Percentiles rank a stretch among this genome's conserved stretches.
phyloP scores from a whole-genome alignment of 352 stramenopile species.

The Phytophthora vignae region DNA sequence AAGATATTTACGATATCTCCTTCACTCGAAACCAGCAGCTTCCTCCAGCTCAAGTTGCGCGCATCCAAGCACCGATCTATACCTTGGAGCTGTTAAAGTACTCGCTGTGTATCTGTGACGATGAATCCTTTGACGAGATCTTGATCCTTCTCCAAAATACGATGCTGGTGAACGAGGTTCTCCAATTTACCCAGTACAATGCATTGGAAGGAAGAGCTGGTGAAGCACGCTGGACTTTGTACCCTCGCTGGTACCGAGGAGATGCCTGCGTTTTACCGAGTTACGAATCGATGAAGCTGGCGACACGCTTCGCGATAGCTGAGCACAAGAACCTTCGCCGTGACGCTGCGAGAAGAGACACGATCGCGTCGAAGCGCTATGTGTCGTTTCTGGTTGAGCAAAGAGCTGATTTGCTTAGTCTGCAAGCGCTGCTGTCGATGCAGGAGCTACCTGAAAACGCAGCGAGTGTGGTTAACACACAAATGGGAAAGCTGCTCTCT shows the following conservation, averaged over 20 bases:
- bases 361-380: conserved; percentile 68
- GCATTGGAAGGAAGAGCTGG: neutral
- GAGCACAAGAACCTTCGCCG: conserved; percentile 56
- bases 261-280: conserved; percentile 59
- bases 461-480: conserved; percentile 48
- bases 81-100: conserved; percentile 70
- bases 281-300: conserved; percentile 63
- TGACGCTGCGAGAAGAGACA: conserved; percentile 37
- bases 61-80: conserved; percentile 60
- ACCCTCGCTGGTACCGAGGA: conserved; percentile 67
- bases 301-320: conserved; percentile 64
- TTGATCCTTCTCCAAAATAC: conserved; percentile 69
- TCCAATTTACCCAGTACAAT: conserved; percentile 56
- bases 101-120: conserved; percentile 68
- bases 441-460: conserved; percentile 63
- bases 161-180: conserved; percentile 57
- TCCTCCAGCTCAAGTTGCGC: conserved; percentile 43
- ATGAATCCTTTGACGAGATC: conserved; percentile 63
- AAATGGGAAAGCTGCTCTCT: conserved; percentile 66
- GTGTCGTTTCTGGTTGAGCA: conserved; percentile 77
- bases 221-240: conserved; percentile 41
- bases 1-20: conserved; percentile 52
- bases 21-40: conserved; percentile 15
- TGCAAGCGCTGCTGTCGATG: conserved; percentile 75
- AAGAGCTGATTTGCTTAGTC: conserved; percentile 65